These are phyloP conservation scores for Pythium utonaiense DNA, from an alignment of 352 stramenopile genomes.

Conservation along the genomic window DNA sequence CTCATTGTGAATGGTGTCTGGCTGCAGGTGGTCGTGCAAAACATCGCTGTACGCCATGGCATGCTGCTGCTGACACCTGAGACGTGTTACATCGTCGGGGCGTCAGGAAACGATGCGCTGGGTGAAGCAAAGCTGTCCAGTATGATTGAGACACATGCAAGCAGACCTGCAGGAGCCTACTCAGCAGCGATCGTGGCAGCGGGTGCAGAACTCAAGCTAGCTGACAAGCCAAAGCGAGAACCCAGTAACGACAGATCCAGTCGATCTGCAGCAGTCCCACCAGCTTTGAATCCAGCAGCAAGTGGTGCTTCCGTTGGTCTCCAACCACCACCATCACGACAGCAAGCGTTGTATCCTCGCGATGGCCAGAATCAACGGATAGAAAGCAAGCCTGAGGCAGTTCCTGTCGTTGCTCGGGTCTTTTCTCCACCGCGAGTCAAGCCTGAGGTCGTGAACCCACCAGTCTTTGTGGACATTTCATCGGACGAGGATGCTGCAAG, in stretches of 20 bases:
- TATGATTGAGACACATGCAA: neutral
- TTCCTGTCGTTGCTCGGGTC: too few species aligned
- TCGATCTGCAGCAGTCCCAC: neutral
- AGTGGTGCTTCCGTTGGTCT: neutral
- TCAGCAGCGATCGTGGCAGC: slow-evolving; percentile 50
- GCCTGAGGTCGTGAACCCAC: slow-evolving; percentile 7
- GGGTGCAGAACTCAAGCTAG: neutral
- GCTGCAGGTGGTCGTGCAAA: slow-evolving; percentile 51
- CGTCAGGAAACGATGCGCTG: slow-evolving; percentile 26
- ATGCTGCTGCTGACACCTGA: slow-evolving; percentile 62
- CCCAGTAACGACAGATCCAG: neutral
- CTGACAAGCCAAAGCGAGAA: neutral
- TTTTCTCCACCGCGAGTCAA: slow-evolving; percentile 10
- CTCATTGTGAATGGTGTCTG: neutral
- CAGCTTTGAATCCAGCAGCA: neutral
- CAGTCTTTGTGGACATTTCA: slow-evolving; percentile 54
- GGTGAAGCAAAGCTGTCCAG: slow-evolving; percentile 18
- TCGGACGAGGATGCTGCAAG: slow-evolving; percentile 62
- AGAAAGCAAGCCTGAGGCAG: neutral
- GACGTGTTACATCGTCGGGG: slow-evolving; percentile 62
- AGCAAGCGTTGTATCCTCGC: neutral
- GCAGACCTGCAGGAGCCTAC: slow-evolving; percentile 37
- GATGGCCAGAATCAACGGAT: neutral
- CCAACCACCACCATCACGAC: neutral
- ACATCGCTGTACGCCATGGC: slow-evolving; percentile 67